phyloP scores from a whole-genome alignment of 352 stramenopile genomes.

The Globisporangium irregulare region DNA sequence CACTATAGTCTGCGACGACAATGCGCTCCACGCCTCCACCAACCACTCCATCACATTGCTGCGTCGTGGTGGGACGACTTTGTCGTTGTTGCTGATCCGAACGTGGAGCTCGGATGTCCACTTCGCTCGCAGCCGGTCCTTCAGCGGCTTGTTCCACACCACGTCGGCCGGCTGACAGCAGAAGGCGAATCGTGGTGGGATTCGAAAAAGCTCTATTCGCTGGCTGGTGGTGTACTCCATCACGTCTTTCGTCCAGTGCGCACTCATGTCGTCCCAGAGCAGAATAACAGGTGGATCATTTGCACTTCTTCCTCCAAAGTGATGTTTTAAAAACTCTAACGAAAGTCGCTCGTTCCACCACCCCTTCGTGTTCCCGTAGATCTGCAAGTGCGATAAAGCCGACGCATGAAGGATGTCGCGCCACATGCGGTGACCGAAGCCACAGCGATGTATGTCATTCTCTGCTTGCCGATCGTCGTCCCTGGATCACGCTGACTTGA shows the following conservation, averaged over 20 bases:
- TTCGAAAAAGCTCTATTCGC: neutral
- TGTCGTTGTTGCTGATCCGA: neutral
- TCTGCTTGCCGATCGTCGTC: neutral
- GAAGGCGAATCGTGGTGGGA: neutral
- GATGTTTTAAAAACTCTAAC: constrained; percentile 2
- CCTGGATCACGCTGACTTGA: neutral
- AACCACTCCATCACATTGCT: neutral
- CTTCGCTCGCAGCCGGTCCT: neutral
- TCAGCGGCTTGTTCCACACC: neutral
- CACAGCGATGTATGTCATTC: neutral
- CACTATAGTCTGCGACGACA: neutral
- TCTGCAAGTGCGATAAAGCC: neutral
- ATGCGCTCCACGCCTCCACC: neutral
- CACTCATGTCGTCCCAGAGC: constrained; percentile 4
- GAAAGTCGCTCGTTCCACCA: constrained; percentile 1
- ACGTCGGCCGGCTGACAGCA: neutral
- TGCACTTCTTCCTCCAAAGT: neutral
- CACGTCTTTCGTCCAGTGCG: constrained; percentile 1
- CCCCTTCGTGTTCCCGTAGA: neutral
- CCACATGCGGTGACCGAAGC: neutral
- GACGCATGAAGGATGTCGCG: neutral
- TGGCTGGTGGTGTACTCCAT: neutral
- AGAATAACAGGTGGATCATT: neutral
- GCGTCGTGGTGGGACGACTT: neutral
- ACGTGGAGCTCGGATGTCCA: neutral